Conservation (phyloP, 2,329 filamentous ascomycete species). For the Aspergillus jensenii region DNA sequence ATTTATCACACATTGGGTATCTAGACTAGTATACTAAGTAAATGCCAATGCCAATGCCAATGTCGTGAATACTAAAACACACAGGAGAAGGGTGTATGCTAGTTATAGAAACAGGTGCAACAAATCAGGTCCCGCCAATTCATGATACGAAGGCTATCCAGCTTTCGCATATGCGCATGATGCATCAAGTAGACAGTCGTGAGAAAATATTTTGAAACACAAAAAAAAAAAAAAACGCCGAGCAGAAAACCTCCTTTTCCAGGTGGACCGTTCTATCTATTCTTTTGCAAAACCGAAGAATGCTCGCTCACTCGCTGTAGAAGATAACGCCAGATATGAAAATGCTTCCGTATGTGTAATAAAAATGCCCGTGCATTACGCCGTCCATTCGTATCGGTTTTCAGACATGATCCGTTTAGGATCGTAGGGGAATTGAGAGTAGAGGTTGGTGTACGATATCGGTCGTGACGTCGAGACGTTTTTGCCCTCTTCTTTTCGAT, state of each 20-base stretch:
- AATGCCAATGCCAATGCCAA: slow-evolving; percentile 8
- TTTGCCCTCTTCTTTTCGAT: too few relatives aligned
- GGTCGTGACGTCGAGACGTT: slow-evolving; percentile 8
- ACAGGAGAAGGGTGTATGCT: not conserved
- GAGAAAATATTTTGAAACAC: not conserved
- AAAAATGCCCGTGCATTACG: slow-evolving; percentile 23
- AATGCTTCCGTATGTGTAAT: slow-evolving; percentile 18
- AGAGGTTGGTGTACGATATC: slow-evolving; percentile 15
- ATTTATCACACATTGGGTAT: slow-evolving; percentile 12
- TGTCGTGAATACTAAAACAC: not conserved
- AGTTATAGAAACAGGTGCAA: slow-evolving; percentile 1
- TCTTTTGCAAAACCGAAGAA: slow-evolving; percentile 14
- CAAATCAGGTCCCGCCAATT: not conserved
- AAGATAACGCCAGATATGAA: slow-evolving; percentile 18
- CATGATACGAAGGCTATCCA: not conserved
- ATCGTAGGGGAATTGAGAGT: slow-evolving; percentile 14
- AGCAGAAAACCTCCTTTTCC: slow-evolving; percentile 10
- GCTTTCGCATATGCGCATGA: not conserved
- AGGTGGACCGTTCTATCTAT: slow-evolving; percentile 14
- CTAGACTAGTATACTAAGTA: slow-evolving; percentile 7
- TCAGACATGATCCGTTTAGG: slow-evolving; percentile 11
- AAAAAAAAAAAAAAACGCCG: slow-evolving; percentile 8
- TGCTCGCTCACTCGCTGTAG: slow-evolving; percentile 19
- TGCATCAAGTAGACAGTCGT: not conserved
- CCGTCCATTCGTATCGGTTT: slow-evolving; percentile 21